These are phyloP conservation scores for Oryza officinalis DNA, from an alignment of 176 grass and related monocot genomes.

Conservation along the genomic window DNA sequence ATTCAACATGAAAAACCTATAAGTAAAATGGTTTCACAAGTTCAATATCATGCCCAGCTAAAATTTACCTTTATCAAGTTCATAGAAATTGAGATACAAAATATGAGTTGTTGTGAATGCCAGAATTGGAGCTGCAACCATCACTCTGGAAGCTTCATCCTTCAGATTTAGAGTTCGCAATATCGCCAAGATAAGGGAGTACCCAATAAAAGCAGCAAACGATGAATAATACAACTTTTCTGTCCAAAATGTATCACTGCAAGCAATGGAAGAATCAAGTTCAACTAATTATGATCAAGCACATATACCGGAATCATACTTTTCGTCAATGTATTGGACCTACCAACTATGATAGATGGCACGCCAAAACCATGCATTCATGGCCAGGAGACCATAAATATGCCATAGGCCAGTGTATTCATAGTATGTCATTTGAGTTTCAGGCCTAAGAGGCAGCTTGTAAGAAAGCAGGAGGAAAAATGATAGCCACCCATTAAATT, in stretches of 20 bases:
- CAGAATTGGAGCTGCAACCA: conserved; percentile 85
- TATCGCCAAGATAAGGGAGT: conserved; percentile 73
- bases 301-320: background rate
- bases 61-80: conserved; percentile 77
- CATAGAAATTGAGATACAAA: conserved; percentile 91
- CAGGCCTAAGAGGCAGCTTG: conserved; percentile 72
- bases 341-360: conserved; percentile 93
- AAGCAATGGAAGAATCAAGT: conserved; percentile 9
- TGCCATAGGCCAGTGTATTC: conserved; percentile 91
- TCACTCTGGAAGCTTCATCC: conserved; percentile 82
- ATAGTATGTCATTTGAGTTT: conserved; percentile 72
- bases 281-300: conserved; percentile 18
- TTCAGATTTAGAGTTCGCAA: conserved; percentile 69
- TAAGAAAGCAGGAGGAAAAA: conserved; percentile 87
- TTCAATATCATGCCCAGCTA: background rate
- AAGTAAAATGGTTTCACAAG: background rate
- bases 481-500: conserved; percentile 90
- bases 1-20: conserved; percentile 38
- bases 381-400: conserved; percentile 73
- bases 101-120: conserved; percentile 95
- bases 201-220: conserved; percentile 70
- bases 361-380: conserved; percentile 98
- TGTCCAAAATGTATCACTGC: conserved; percentile 74
- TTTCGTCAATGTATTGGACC: background rate
- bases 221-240: conserved; percentile 81